Evolutionary conservation across 176 grass and related monocot genomes (phyloP).

Genomic region (Eragrostis curvula): DNA sequence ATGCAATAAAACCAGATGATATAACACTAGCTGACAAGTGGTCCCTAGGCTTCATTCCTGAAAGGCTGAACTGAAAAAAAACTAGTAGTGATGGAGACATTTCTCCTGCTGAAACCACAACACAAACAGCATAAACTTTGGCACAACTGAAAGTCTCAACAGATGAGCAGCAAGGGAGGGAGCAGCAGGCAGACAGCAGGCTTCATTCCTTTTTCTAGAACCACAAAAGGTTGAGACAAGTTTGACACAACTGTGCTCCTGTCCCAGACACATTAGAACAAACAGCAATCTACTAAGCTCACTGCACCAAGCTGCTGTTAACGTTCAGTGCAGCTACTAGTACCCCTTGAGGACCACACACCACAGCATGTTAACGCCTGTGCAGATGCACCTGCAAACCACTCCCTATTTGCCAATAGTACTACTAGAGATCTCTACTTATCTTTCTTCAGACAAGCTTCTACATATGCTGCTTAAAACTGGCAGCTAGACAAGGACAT

Average conservation of each 20-base stretch:
- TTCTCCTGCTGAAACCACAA: conserved; percentile 17
- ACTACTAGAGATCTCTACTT: conserved; percentile 1
- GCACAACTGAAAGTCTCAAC: conserved; percentile 14
- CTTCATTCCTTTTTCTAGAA: conserved; percentile 31
- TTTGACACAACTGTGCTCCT: conserved; percentile 36
- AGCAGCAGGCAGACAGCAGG: conserved; percentile 19
- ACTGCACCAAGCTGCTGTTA: conserved; percentile 31
- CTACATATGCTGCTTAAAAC: conserved; percentile 15
- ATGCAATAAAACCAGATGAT: not conserved
- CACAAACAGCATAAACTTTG: conserved; percentile 7
- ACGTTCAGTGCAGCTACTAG: not conserved
- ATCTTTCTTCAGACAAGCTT: conserved; percentile 36
- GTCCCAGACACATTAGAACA: conserved; percentile 8
- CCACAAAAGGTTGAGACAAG: conserved; percentile 36
- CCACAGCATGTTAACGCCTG: conserved; percentile 33
- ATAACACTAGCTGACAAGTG: not conserved
- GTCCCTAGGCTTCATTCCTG: conserved; percentile 4
- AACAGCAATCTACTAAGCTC: conserved; percentile 22
- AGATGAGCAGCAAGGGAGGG: not conserved
- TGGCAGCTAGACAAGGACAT: conserved; percentile 33
- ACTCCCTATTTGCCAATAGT: not conserved
- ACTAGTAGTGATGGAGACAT: conserved; percentile 18
- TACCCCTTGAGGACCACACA: conserved; percentile 20
- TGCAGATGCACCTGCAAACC: conserved; percentile 26
- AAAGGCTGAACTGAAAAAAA: conserved; percentile 29